Base-by-base conservation (phyloP, 2,329 filamentous ascomycete genomes). In the Alternaria viburni region DNA sequence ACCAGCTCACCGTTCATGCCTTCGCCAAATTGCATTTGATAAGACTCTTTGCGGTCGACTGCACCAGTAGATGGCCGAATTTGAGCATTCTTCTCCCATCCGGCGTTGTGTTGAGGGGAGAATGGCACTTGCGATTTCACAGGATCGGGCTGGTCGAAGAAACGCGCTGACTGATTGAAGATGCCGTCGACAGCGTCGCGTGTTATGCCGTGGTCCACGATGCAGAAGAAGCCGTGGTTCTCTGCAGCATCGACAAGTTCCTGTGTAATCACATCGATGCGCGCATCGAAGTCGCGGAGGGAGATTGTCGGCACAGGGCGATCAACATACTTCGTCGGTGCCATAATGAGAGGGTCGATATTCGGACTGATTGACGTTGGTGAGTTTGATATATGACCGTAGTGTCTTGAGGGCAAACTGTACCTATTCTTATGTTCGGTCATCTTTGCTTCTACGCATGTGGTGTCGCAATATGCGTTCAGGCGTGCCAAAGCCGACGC, bases 11-110 rank as follows among this genome's bases (percentile, higher is more conserved):
- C 82, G 12, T 82, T 74, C 83, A 87, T 86, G 60, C 82, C 83
- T 54, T 80, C 79, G n/a, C 87, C 86, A 65, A 87, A 89, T 70
- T 90, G 87, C 75, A 90, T 79, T 73, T 89, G 87, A 71, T 89
- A 88, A 11, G 84, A 87, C 74, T 90, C 88, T 69, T 89, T 90
- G 54, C 82, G 83, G 74, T 90, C 88, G 1, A 85, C 81, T 2
- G 81, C 79, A 11, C 88, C 87, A 0, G 88, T 90, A 4, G 85
- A 88, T 1, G 59, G 59, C 26, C 59, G 41, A 32, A 61, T 57
- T 17, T 61, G 59, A 9, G 59, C 59, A 64, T 82, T 84, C 74
- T 86, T 86, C 79, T 89, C 87, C 87, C 87, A 89, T 8, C 88
- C 88, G 2, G 85, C 84, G 66, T 90, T 89, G 62, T 83, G 59